These are phyloP conservation scores for Neotropicomus parvogracilis DNA, from an alignment of 1,284 basidiomycete species.

Conservation along the genomic window DNA sequence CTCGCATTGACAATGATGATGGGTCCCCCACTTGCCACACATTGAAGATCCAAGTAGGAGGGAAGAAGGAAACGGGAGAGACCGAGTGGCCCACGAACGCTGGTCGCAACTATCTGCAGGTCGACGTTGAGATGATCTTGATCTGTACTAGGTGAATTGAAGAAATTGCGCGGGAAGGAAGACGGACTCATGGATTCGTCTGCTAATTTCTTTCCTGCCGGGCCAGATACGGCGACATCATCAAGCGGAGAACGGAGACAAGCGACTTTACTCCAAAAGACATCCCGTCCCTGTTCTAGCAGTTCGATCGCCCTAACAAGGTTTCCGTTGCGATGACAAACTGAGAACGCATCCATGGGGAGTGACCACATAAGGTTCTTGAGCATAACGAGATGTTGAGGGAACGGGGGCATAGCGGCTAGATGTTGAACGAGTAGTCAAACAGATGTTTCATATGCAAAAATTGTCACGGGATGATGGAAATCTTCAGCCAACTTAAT, in stretches of 20 bases:
- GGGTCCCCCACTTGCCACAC: not conserved
- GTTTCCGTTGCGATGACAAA: not conserved
- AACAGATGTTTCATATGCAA: not conserved
- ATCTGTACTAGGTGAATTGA: not conserved
- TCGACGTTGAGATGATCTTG: not conserved
- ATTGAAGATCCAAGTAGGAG: not conserved
- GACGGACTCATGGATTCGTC: not conserved
- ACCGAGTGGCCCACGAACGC: not conserved
- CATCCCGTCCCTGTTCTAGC: not conserved
- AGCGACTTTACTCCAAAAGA: no score
- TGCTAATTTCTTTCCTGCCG: not conserved
- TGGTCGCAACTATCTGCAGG: not conserved
- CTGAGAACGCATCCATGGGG: not conserved
- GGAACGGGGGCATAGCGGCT: not conserved
- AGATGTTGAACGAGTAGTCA: not conserved
- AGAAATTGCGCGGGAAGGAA: not conserved
- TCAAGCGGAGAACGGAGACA: not conserved
- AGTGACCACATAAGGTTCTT: no score
- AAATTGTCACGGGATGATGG: not conserved
- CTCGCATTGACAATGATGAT: no score
- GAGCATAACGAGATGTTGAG: not conserved
- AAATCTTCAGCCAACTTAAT: not conserved
- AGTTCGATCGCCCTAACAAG: not conserved
- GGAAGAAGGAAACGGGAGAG: not conserved
- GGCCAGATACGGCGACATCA: not conserved